Evolutionary conservation across 441 rosid genomes (phyloP).

Genomic region (Eruca vesicaria): DNA sequence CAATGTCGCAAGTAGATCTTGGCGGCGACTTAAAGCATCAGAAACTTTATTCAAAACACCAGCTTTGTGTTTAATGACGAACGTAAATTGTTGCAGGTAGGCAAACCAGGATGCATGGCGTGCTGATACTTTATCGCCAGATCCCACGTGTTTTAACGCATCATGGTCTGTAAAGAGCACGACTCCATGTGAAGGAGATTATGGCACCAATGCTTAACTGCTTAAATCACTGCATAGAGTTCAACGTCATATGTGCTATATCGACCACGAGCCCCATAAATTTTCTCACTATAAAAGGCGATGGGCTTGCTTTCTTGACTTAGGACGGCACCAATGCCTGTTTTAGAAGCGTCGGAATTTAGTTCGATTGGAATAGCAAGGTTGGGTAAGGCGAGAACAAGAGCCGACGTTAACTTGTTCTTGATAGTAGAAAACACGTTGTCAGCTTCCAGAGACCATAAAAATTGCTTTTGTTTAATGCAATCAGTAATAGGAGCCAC

Average conservation of each 20-base stretch:
- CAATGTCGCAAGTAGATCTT: background rate
- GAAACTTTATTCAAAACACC: background rate
- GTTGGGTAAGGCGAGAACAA: slow-evolving; percentile 27
- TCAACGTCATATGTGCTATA: background rate
- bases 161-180: background rate
- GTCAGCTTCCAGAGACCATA: background rate
- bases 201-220: background rate
- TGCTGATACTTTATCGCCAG: background rate
- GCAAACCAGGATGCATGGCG: background rate
- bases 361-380: background rate
- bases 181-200: background rate
- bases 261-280: background rate
- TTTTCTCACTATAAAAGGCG: background rate
- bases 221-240: background rate
- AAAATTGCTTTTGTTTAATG: background rate
- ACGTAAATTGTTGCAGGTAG: background rate
- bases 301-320: background rate
- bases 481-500: background rate
- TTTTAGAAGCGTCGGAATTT: background rate
- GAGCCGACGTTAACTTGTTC: background rate
- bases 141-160: background rate
- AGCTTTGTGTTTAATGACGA: background rate
- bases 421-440: background rate
- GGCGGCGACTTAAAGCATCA: background rate
- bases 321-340: background rate